Evolutionary conservation across 2,329 filamentous ascomycete species (phyloP).

Genomic region (Ceratocystis eucalypticola): DNA sequence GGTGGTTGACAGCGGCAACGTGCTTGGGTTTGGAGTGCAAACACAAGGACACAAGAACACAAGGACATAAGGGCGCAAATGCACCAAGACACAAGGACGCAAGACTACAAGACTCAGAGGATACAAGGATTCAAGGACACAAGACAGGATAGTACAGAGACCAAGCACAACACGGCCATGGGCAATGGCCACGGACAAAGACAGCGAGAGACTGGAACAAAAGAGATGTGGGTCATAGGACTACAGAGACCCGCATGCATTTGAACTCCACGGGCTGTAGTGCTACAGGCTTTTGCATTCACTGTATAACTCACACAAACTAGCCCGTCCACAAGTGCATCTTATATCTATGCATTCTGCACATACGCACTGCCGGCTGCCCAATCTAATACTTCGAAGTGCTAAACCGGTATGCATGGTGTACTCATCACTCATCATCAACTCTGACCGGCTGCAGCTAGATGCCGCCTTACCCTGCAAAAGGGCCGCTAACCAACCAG

Average conservation of each 20-base stretch:
- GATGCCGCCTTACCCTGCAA: background rate
- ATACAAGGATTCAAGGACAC: too few relatives aligned
- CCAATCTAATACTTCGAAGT: background rate
- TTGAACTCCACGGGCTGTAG: background rate
- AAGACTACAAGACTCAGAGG: background rate
- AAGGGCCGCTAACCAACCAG: background rate
- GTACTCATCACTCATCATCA: background rate
- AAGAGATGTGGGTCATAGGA: too few relatives aligned
- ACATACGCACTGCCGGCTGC: background rate
- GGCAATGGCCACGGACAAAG: too few relatives aligned
- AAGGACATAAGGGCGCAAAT: background rate
- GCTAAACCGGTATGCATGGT: background rate
- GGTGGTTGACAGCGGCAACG: conserved; percentile 5
- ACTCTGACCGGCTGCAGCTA: background rate
- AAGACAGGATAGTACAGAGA: too few relatives aligned
- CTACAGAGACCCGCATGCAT: too few relatives aligned
- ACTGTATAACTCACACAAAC: background rate
- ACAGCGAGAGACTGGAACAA: too few relatives aligned
- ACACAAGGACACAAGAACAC: background rate
- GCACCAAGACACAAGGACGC: background rate
- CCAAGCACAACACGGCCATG: too few relatives aligned
- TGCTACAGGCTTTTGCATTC: background rate
- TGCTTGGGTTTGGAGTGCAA: background rate
- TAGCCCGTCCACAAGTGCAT: background rate
- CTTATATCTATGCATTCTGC: background rate